Evolutionary conservation across 2,329 filamentous ascomycete genomes (phyloP).

Genomic region (Fusarium brachygibbosum): DNA sequence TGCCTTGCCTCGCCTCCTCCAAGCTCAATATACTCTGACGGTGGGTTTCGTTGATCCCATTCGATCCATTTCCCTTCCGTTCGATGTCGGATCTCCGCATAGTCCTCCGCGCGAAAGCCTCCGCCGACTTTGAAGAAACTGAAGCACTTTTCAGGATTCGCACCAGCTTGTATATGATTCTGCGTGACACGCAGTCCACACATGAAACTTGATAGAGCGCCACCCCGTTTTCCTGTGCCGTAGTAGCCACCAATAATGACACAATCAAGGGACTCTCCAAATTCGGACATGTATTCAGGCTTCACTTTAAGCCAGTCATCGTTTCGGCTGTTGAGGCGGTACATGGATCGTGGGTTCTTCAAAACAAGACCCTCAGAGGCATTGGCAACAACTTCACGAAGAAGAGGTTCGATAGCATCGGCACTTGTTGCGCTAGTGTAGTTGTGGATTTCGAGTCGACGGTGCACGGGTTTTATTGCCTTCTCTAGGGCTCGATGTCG

Average conservation of each 20-base stretch:
- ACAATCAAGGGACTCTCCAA: conserved; percentile 92
- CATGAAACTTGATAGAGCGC: conserved; percentile 86
- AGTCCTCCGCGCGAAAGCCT: conserved; percentile 87
- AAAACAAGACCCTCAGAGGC: conserved; percentile 91
- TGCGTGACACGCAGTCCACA: conserved; percentile 86
- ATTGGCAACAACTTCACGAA: conserved; percentile 87
- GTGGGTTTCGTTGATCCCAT: conserved; percentile 84
- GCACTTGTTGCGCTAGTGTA: conserved; percentile 75
- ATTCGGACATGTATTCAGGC: conserved; percentile 97
- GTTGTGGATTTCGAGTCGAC: conserved; percentile 85
- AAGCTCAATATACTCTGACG: conserved; percentile 82
- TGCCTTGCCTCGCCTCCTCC: conserved; percentile 79
- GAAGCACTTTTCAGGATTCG: conserved; percentile 80
- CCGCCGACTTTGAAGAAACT: conserved; percentile 99
- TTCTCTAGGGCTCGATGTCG: conserved; percentile 80
- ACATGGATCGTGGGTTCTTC: conserved; percentile 91
- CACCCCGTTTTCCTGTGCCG: conserved; percentile 87
- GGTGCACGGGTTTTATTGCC: conserved; percentile 76
- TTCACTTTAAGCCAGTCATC: conserved; percentile 99
- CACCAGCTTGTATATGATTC: conserved; percentile 70
- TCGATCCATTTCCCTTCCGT: conserved; percentile 93
- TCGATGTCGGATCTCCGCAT: conserved; percentile 82
- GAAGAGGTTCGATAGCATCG: conserved; percentile 80
- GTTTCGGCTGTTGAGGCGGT: conserved; percentile 88
- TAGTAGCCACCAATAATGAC: conserved; percentile 93